Conservation (phyloP, 75 land plant species). For the Cunninghamia lanceolata region DNA sequence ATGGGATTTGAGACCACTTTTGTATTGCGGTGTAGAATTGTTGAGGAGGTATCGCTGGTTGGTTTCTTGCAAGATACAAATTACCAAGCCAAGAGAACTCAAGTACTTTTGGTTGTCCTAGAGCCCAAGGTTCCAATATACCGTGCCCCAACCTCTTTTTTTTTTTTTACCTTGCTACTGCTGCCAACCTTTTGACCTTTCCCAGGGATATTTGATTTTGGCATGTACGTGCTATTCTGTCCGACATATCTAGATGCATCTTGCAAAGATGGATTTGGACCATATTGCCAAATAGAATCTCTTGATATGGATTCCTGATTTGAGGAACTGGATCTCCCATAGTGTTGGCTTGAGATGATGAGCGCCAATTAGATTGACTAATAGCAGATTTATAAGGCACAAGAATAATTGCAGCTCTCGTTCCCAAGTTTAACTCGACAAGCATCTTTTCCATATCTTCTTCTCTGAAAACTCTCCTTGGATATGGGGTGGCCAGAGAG, state of each 20-base stretch:
- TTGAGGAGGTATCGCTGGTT: slow-evolving; percentile 16
- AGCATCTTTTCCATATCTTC: slow-evolving; percentile 68
- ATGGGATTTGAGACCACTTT: slow-evolving; percentile 32
- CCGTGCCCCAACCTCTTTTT: slow-evolving; percentile 40
- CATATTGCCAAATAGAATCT: slow-evolving; percentile 35
- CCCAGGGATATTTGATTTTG: slow-evolving; percentile 14
- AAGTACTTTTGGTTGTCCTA: too few relatives aligned
- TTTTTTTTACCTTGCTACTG: slow-evolving; percentile 31
- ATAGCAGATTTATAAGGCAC: slow-evolving; percentile 32
- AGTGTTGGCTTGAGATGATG: slow-evolving; percentile 16
- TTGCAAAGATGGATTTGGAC: slow-evolving; percentile 25
- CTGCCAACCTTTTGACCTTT: slow-evolving; percentile 6
- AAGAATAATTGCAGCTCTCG: slow-evolving; percentile 71
- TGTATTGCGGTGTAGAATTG: slow-evolving; percentile 16
- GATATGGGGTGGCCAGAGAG: slow-evolving; percentile 83
- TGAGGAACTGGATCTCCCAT: slow-evolving; percentile 19
- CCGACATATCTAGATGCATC: slow-evolving; percentile 16
- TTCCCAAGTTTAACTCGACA: slow-evolving; percentile 54
- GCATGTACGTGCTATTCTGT: slow-evolving; percentile 6
- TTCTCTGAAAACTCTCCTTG: slow-evolving; percentile 61
- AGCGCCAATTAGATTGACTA: slow-evolving; percentile 6
- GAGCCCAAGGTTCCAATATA: too few relatives aligned
- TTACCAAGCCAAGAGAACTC: slow-evolving; percentile 33
- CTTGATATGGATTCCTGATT: slow-evolving; percentile 23
- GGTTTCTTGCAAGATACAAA: slow-evolving; percentile 19